Percentiles rank a stretch among this genome's conserved stretches.
phyloP scores from a whole-genome alignment of 1,284 basidiomycete genomes.

The Melampsora occidentalis region DNA sequence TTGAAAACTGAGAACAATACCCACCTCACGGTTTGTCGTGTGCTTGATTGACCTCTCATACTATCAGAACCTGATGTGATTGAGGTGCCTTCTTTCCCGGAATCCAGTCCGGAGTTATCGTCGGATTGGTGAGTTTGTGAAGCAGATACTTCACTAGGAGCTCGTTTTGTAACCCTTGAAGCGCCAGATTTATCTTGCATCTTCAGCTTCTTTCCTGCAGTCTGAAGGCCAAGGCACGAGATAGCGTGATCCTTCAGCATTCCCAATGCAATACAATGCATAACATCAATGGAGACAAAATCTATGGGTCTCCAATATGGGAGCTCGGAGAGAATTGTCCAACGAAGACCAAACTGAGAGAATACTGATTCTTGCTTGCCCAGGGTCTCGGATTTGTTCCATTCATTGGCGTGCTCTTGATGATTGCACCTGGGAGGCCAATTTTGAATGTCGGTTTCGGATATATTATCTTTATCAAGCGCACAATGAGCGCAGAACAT shows the following conservation, averaged over 20 bases:
- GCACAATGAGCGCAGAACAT: background rate
- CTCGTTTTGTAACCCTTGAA: no score
- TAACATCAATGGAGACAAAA: background rate
- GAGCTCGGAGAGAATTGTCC: slow-evolving; percentile 3
- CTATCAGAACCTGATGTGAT: no score
- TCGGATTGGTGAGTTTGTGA: no score
- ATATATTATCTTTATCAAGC: background rate
- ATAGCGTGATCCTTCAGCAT: slow-evolving; percentile 12
- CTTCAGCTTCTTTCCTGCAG: slow-evolving; percentile 10
- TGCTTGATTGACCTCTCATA: no score
- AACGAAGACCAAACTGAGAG: slow-evolving; percentile 5
- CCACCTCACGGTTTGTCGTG: no score
- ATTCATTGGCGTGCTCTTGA: background rate
- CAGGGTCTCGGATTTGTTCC: background rate
- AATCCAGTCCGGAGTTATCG: no score
- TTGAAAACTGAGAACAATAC: no score
- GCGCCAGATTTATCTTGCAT: no score
- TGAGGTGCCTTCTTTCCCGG: no score
- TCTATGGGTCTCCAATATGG: slow-evolving; percentile 31
- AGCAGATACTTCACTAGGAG: no score
- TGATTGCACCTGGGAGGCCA: slow-evolving; percentile 11
- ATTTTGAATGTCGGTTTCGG: background rate
- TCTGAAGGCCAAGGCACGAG: background rate
- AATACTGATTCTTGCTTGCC: background rate
- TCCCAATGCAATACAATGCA: slow-evolving; percentile 25